Percentiles rank a stretch among this genome's conserved stretches.
Conservation (phyloP, 768 basidiomycete species). For the Pleurotus djamor region DNA sequence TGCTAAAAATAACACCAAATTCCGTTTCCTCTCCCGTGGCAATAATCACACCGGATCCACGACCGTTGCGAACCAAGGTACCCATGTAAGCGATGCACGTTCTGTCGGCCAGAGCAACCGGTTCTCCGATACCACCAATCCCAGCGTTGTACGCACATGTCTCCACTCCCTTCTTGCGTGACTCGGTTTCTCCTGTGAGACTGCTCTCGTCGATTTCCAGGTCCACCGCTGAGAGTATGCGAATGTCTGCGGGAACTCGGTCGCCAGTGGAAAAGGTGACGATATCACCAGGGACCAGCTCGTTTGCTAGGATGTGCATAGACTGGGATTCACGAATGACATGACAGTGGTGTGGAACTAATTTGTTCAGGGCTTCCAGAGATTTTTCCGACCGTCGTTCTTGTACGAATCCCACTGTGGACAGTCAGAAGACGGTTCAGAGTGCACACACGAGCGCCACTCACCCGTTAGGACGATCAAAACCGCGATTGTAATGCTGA, state of each 20-base stretch:
- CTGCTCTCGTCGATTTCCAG: conserved; percentile 96
- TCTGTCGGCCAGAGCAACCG: conserved; percentile 75
- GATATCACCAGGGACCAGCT: conserved; percentile 94
- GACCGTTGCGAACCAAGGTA: conserved; percentile 86
- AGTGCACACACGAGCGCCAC: conserved; percentile 13
- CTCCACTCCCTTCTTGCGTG: conserved; percentile 65
- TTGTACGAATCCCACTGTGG: conserved; percentile 87
- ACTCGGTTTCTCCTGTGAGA: conserved; percentile 88
- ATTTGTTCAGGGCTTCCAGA: conserved; percentile 91
- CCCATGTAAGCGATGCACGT: conserved; percentile 95
- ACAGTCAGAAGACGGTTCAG: conserved; percentile 12
- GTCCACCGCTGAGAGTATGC: conserved; percentile 77
- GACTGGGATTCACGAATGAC: conserved; percentile 76
- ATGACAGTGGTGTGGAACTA: conserved; percentile 96
- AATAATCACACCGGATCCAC: conserved; percentile 86
- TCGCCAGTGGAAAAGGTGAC: conserved; percentile 90
- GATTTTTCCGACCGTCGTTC: conserved; percentile 94
- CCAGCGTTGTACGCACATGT: conserved; percentile 45
- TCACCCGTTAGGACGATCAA: conserved; percentile 90
- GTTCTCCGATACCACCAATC: conserved; percentile 26
- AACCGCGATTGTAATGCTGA: conserved; percentile 91
- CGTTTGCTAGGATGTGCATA: conserved; percentile 87
- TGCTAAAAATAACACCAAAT: conserved; percentile 94
- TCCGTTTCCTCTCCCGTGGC: conserved; percentile 85
- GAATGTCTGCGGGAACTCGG: conserved; percentile 91